These are phyloP conservation scores for Saccharum officinarum DNA, from an alignment of 176 grass and related monocot genomes.

Conservation along the genomic window DNA sequence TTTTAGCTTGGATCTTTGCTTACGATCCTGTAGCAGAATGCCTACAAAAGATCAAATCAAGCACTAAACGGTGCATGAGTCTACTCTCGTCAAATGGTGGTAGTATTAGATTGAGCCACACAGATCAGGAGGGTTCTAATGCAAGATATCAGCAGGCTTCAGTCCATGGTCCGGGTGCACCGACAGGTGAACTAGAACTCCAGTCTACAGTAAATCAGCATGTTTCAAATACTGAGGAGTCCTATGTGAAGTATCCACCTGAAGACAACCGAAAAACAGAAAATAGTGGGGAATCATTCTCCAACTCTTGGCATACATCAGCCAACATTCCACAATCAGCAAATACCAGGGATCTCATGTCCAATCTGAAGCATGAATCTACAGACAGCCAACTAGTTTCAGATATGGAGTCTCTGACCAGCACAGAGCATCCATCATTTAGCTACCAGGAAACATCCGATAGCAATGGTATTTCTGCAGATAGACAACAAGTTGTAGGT, in stretches of 20 bases:
- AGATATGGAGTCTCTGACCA: background rate
- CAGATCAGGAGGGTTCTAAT: background rate
- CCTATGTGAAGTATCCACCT: background rate
- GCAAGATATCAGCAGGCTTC: background rate
- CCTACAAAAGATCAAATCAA: background rate
- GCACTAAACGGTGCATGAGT: background rate
- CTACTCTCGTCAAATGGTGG: background rate
- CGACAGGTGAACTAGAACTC: background rate
- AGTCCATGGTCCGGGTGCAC: background rate
- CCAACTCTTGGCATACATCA: background rate
- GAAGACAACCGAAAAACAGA: background rate
- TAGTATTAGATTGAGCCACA: background rate
- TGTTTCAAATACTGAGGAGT: background rate
- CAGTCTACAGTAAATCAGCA: background rate
- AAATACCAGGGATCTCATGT: background rate
- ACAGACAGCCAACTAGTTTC: background rate
- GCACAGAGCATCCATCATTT: background rate
- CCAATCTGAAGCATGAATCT: background rate
- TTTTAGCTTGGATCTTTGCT: background rate
- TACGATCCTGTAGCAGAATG: conserved; percentile 12
- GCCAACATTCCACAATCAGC: background rate
- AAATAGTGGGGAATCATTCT: background rate
- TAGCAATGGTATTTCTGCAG: background rate
- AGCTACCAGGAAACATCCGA: background rate
- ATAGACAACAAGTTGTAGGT: background rate